phyloP scores from a whole-genome alignment of 805 yeast genomes.

The Helenozyma baotianmanensis region DNA sequence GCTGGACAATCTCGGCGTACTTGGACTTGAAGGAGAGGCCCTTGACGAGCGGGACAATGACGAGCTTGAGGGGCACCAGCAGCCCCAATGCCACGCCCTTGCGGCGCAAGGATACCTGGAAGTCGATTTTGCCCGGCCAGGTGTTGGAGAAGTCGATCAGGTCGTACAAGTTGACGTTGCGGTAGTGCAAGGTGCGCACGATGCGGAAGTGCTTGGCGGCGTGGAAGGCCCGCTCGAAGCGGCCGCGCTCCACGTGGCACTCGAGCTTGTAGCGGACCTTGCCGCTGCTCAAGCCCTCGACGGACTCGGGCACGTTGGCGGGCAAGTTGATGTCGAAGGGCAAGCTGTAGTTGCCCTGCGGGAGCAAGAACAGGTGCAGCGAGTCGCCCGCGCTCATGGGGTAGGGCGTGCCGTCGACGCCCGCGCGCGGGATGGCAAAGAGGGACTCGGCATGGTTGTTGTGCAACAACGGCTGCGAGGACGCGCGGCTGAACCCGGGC shows the following conservation, averaged over 20 bases:
- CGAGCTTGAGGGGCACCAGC: conserved; percentile 34
- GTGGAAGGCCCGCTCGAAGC: conserved; percentile 35
- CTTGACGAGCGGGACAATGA: conserved; percentile 45
- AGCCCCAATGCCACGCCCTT: conserved; percentile 48
- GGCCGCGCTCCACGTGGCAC: conserved; percentile 38
- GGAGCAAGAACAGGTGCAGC: conserved; percentile 36
- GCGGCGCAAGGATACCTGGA: conserved; percentile 39
- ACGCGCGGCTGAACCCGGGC: conserved; percentile 26
- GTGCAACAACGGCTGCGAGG: conserved; percentile 25
- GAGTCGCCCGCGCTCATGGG: conserved; percentile 10
- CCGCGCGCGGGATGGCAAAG: conserved; percentile 28
- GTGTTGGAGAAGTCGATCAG: conserved; percentile 44
- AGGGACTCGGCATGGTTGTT: conserved; percentile 14
- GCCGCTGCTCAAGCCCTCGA: conserved; percentile 45
- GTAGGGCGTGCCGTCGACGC: conserved; percentile 40
- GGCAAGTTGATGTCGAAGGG: conserved; percentile 46
- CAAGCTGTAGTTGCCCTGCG: conserved; percentile 48
- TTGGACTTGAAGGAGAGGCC: conserved; percentile 37
- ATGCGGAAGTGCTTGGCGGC: conserved; percentile 40
- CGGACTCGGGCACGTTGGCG: conserved; percentile 44
- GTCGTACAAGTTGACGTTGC: conserved; percentile 36
- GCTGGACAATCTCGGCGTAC: conserved; percentile 32
- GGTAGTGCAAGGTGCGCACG: conserved; percentile 39
- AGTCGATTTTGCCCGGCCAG: conserved; percentile 53
- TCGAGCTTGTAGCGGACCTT: conserved; percentile 40